Base-by-base conservation (phyloP, 1,139 yeast species). In the Arxiozyma slooffiae region DNA sequence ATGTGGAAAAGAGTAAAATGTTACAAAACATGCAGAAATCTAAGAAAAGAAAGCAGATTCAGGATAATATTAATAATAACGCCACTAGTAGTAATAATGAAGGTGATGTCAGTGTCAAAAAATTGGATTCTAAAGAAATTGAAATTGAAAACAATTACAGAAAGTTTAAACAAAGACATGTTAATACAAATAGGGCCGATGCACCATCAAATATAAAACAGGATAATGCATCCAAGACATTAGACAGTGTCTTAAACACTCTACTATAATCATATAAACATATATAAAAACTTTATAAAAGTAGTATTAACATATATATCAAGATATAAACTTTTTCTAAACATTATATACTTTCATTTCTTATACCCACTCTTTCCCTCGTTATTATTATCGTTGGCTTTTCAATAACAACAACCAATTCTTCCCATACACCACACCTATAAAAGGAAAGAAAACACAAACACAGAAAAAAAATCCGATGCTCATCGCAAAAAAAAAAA, bases 1-100 rank as follows among this genome's bases (percentile, higher is more conserved):
- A 89, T 60, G 92, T 92, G 38, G 97, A 90, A 64, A 81, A 80
- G 60, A 82, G 95, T 54, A 88, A 87, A 74, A 83, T 83, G 83
- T 76, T 88, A 53, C 75, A 77, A 39, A 80, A 81, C 51, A 86
- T 89, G 23, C 78, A 71, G 70, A 79, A 60, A 67, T 71, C 59
- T 61, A 67, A 52, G 60, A 67, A 64, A 54, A 56, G 57, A 44
- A 34, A 26, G 16, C 39, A n/a, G n/a, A n/a, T n/a, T n/a, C n/a
- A n/a, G n/a, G n/a, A n/a, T n/a, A n/a, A n/a, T n/a, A n/a, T 30
- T 6, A n/a, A 23, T 17, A 38, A 38, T 38, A 17, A 38, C n/a
- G 16, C 9, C 17, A 48, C 44, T 26, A 68, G 63, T 37, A 60
- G 59, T 7, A 55, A 54, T 7, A 55, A 59, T 20, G 57, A 57